A percentile compares a stretch with the other conserved stretches of the same genome.
phyloP scores from a whole-genome alignment of 2,329 filamentous ascomycete genomes.

The Colletotrichum viniferum region DNA sequence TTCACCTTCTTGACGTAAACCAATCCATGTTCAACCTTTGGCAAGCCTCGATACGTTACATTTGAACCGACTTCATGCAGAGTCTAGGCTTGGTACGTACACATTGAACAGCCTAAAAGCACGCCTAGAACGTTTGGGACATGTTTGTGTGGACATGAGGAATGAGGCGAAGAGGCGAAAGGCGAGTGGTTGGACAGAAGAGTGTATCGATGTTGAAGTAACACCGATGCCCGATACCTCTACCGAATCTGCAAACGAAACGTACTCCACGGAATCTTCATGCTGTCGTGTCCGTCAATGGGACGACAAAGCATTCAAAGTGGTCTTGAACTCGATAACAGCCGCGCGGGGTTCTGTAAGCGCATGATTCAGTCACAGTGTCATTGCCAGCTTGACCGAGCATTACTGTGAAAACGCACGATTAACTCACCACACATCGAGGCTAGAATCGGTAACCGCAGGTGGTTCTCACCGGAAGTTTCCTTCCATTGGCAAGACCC shows the following conservation, averaged over 20 bases:
- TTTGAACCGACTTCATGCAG: neutral
- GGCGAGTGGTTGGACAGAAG: neutral
- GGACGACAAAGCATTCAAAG: neutral
- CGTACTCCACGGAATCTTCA: neutral
- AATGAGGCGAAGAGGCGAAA: neutral
- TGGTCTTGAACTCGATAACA: neutral
- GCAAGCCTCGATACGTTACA: neutral
- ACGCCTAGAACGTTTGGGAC: neutral
- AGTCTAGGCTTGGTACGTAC: neutral
- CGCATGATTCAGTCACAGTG: neutral
- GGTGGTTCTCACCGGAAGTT: neutral
- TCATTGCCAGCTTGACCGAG: neutral
- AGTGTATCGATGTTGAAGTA: neutral
- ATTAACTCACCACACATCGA: neutral
- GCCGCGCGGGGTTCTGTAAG: neutral
- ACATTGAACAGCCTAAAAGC: neutral
- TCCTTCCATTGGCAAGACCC: neutral
- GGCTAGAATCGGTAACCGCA: neutral
- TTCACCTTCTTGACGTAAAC: neutral
- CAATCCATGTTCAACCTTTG: neutral
- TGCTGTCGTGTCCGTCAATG: neutral
- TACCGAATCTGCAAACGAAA: neutral
- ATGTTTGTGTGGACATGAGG: neutral
- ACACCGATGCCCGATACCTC: neutral
- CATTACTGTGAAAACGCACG: neutral